phyloP scores from a whole-genome alignment of 306 rosid genomes.

The Trifolium pratense region DNA sequence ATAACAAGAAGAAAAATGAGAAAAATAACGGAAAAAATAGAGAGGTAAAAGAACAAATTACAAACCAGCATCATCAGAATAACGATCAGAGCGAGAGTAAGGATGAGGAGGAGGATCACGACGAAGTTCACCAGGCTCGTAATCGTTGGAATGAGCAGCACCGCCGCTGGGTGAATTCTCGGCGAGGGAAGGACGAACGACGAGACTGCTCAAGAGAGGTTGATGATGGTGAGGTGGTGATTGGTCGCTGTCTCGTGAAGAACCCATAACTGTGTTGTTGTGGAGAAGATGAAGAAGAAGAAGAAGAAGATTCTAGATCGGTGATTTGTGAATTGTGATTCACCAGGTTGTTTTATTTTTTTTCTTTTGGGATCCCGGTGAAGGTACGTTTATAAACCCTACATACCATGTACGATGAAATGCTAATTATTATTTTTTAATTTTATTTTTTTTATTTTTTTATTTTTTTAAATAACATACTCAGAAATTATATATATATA shows the following conservation, averaged over 20 bases:
- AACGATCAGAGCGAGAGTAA: conserved; percentile 53
- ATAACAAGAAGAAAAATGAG: background rate
- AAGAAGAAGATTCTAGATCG: background rate
- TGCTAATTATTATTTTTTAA: background rate
- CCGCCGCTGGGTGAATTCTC: conserved; percentile 24
- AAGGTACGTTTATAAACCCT: conserved; percentile 14
- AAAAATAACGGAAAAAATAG: background rate
- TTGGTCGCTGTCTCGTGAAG: conserved; percentile 45
- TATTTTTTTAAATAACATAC: too few relatives aligned
- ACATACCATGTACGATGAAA: background rate
- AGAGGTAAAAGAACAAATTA: conserved; percentile 40
- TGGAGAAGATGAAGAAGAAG: background rate
- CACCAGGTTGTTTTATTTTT: background rate
- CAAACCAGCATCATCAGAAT: conserved; percentile 51
- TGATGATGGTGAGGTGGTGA: conserved; percentile 54
- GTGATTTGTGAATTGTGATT: conserved; percentile 1
- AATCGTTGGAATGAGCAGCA: conserved; percentile 42
- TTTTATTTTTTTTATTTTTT: background rate
- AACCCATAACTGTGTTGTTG: conserved; percentile 39
- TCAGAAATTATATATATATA: too few relatives aligned
- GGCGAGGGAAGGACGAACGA: conserved; percentile 51
- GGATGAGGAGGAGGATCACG: conserved; percentile 47
- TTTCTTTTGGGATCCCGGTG: background rate
- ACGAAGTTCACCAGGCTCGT: conserved; percentile 50
- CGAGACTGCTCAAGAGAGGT: conserved; percentile 58